Conservation (phyloP, 2,329 filamentous ascomycete genomes). For the Seiridium unicorne region DNA sequence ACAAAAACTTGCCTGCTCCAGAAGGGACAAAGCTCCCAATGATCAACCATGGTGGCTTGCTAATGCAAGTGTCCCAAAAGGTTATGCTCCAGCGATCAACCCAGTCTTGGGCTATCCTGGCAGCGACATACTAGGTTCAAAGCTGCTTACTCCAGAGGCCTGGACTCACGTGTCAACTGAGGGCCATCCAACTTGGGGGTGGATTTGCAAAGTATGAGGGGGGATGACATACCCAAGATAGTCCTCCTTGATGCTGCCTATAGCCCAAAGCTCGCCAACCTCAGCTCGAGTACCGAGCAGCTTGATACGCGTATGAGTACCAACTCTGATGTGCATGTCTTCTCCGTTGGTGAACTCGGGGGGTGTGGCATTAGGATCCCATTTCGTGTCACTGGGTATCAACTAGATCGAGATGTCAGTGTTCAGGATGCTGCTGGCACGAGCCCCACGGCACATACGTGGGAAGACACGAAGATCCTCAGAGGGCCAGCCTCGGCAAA, state of each 20-base stretch:
- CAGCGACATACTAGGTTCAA: not conserved
- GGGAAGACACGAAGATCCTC: slow-evolving; percentile 75
- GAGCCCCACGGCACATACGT: slow-evolving; percentile 51
- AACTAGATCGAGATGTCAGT: slow-evolving; percentile 53
- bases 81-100: not conserved
- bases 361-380: slow-evolving; percentile 93
- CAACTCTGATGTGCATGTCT: slow-evolving; percentile 89
- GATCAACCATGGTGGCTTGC: not conserved
- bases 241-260: slow-evolving; percentile 92
- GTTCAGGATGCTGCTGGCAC: slow-evolving; percentile 2
- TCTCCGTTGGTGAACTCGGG: slow-evolving; percentile 95
- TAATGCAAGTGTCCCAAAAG: not conserved
- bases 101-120: not conserved
- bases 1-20: too few relatives aligned
- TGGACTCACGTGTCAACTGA: not conserved
- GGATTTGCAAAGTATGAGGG: not conserved
- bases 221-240: slow-evolving; percentile 58
- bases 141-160: slow-evolving; percentile 2
- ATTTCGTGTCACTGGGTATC: slow-evolving; percentile 90
- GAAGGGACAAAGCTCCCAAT: too few relatives aligned
- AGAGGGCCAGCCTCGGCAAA: slow-evolving; percentile 81
- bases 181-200: not conserved
- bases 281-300: slow-evolving; percentile 92
- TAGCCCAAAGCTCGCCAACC: slow-evolving; percentile 92
- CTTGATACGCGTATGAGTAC: slow-evolving; percentile 90